Evolutionary conservation across 495 filamentous ascomycete species (phyloP).

Genomic region (Glutinoglossum americanum): DNA sequence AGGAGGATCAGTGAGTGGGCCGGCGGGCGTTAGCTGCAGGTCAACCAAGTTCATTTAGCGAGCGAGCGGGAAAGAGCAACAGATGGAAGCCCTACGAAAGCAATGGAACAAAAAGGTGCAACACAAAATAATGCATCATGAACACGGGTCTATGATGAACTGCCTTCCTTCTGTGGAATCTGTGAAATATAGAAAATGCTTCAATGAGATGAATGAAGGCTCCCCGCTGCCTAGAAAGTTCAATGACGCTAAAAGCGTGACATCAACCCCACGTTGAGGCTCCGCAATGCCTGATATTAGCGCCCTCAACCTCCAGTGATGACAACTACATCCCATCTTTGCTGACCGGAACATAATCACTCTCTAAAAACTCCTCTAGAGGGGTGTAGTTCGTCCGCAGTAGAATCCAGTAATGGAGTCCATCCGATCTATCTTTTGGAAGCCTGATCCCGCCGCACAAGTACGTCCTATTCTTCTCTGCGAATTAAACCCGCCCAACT

Average conservation of each 20-base stretch:
- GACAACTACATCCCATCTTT: neutral
- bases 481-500: too few relatives aligned
- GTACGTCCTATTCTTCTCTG: slow-evolving; percentile 33
- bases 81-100: slow-evolving; percentile 1
- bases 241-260: neutral
- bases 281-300: neutral
- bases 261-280: neutral
- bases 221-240: neutral
- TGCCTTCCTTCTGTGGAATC: neutral
- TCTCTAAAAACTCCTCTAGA: neutral
- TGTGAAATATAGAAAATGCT: neutral
- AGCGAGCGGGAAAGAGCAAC: neutral
- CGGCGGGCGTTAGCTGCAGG: neutral
- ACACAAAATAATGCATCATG: neutral
- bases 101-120: neutral
- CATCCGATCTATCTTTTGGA: slow-evolving; percentile 68
- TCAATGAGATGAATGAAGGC: neutral
- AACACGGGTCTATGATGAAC: neutral
- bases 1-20: neutral
- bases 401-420: slow-evolving; percentile 46
- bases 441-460: slow-evolving; percentile 80
- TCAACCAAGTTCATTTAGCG: neutral
- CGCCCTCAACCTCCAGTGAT: neutral
- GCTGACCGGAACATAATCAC: neutral
- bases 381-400: neutral